Conservation (phyloP, 352 stramenopile species). For the Elongisporangium senticosum region DNA sequence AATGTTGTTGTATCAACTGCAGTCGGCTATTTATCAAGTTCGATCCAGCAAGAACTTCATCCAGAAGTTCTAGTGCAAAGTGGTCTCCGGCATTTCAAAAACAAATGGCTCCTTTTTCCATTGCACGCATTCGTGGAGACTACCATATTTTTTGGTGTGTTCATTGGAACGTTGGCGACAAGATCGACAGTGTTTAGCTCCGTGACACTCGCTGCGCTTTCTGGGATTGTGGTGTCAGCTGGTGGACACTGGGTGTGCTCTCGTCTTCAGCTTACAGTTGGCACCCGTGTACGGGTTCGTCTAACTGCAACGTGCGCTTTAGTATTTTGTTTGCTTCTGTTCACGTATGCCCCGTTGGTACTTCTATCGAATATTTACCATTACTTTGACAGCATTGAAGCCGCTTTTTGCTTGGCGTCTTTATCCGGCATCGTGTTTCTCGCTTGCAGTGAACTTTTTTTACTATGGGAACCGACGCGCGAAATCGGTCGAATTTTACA, state of each 20-base stretch:
- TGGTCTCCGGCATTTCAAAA: slow-evolving; percentile 53
- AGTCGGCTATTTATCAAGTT: slow-evolving; percentile 64
- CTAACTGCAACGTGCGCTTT: slow-evolving; percentile 70
- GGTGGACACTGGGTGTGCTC: slow-evolving; percentile 66
- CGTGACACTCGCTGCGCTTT: slow-evolving; percentile 63
- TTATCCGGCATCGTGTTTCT: slow-evolving; percentile 77
- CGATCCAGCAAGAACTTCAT: slow-evolving; percentile 52
- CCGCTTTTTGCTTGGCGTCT: slow-evolving; percentile 75
- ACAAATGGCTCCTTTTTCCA: slow-evolving; percentile 71
- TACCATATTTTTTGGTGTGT: slow-evolving; percentile 63
- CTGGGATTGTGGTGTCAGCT: slow-evolving; percentile 68
- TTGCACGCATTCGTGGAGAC: slow-evolving; percentile 74
- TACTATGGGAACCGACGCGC: slow-evolving; percentile 78
- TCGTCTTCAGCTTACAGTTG: slow-evolving; percentile 49
- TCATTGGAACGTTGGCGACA: slow-evolving; percentile 65
- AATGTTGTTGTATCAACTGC: slow-evolving; percentile 64
- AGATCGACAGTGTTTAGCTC: slow-evolving; percentile 74
- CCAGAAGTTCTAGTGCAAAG: slow-evolving; percentile 47
- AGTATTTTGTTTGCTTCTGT: slow-evolving; percentile 66
- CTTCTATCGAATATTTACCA: slow-evolving; percentile 78
- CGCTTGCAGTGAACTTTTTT: slow-evolving; percentile 70
- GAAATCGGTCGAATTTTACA: slow-evolving; percentile 71
- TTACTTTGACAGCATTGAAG: slow-evolving; percentile 82
- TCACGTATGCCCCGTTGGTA: slow-evolving; percentile 65
- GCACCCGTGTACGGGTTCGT: slow-evolving; percentile 41